Percentiles rank a stretch among this genome's conserved stretches.
Evolutionary conservation across 192 early-diverging fungal genomes (phyloP).

Genomic region (Coemansia pectinata): DNA sequence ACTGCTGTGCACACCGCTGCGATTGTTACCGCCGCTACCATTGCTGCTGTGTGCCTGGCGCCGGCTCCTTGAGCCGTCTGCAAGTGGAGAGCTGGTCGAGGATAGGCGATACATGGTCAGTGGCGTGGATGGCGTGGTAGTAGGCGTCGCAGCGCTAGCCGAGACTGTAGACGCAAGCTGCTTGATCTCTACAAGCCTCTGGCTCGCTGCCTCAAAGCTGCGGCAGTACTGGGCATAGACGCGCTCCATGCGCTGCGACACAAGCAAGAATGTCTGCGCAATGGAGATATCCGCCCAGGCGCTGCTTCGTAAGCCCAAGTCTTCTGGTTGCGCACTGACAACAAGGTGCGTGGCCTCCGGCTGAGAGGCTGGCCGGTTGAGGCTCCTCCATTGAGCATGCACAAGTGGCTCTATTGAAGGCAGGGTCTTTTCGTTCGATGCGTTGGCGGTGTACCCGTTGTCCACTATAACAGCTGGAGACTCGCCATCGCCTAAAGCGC

Average conservation of each 20-base stretch:
- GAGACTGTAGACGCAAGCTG: conserved; percentile 17
- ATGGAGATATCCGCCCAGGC: conserved; percentile 48
- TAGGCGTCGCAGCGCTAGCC: conserved; percentile 8
- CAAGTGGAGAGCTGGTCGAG: conserved; percentile 26
- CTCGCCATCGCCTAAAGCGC: conserved; percentile 8
- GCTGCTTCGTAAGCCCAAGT: conserved; percentile 30
- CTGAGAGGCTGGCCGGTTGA: conserved; percentile 26
- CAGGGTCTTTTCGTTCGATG: not conserved
- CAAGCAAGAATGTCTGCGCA: conserved; percentile 46
- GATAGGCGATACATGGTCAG: conserved; percentile 16
- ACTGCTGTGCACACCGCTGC: conserved; percentile 3
- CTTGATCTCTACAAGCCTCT: conserved; percentile 49
- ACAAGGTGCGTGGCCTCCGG: conserved; percentile 13
- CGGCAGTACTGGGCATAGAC: conserved; percentile 54
- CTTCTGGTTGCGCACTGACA: conserved; percentile 3
- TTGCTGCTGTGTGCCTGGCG: conserved; percentile 43
- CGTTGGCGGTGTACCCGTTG: not conserved
- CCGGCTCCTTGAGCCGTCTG: conserved; percentile 28
- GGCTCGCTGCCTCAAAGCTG: conserved; percentile 53
- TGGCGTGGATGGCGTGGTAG: conserved; percentile 30
- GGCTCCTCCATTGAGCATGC: conserved; percentile 4
- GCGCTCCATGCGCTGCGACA: conserved; percentile 46
- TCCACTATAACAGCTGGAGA: not conserved
- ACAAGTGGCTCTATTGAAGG: not conserved
- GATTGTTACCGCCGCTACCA: conserved; percentile 2